Evolutionary conservation across 805 yeast genomes (phyloP).

Genomic region (Teunomyces funiuensis): DNA sequence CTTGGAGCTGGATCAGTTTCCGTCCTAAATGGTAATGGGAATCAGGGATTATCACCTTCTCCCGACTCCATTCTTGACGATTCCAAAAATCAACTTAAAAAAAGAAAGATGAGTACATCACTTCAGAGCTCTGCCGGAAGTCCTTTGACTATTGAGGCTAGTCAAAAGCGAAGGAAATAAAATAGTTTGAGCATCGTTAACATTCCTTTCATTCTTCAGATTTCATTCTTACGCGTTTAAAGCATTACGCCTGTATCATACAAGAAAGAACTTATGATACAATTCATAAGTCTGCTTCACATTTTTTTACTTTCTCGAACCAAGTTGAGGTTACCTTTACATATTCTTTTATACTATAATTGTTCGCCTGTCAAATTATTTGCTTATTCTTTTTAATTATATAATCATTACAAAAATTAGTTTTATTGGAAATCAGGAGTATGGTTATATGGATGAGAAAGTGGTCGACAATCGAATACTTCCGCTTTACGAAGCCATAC

Average conservation of each 20-base stretch:
- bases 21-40: constrained; percentile 1
- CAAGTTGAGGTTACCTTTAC: neutral
- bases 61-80: constrained; percentile 10
- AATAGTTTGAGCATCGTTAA: neutral
- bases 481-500: constrained; percentile 66
- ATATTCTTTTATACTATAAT: neutral
- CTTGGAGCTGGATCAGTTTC: neutral
- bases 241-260: constrained; percentile 5
- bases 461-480: neutral
- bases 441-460: neutral
- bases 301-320: neutral
- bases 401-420: neutral
- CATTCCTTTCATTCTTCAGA: neutral
- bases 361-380: neutral
- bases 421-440: no score
- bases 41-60: constrained; percentile 4
- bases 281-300: neutral
- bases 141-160: constrained; percentile 11
- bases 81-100: constrained; percentile 10
- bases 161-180: constrained; percentile 12
- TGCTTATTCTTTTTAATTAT: neutral
- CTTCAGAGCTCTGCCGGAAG: constrained; percentile 9
- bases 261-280: neutral
- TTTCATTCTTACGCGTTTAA: constrained; percentile 1
- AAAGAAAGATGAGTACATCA: constrained; percentile 12